Evolutionary conservation across 2,329 filamentous ascomycete genomes (phyloP), one percentile per base, ranked within the genome.

Genomic region (Raffaelea deltoideospora): DNA sequence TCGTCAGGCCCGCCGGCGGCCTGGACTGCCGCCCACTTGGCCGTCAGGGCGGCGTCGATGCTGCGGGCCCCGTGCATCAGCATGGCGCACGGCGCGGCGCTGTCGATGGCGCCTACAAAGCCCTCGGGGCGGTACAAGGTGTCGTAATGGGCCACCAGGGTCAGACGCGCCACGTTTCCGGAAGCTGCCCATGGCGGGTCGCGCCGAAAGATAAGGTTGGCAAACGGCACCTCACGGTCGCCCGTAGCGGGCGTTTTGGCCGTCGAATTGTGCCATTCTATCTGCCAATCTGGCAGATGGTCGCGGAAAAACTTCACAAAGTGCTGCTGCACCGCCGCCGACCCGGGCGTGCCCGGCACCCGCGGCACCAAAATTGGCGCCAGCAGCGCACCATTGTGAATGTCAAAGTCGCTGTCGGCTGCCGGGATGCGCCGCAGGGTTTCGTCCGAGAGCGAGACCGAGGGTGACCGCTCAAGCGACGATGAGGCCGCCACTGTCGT

Each of bases 61-160:
- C 75, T 82, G 45, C 78, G 68, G 43, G 87, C 83, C 11, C 79
- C 75, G 53, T 94, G 83, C 72, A 98, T 70, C 40, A 98, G 66
- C 68, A 96, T 86, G 0, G 90, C 90, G 56, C 88, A 96, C 10
- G 90, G 87, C 15, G 83, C 90, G 1, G 90, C 90, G 48, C 85
- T 94, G 53, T 98, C 90, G 13, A 76, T 92, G 1, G 88, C 90
- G 1, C 90, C 90, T 40, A 98, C 81, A 54, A 98, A 98, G 1
- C 86, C 88, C 42, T 76, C 61, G 0, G 87, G 88, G 20, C 64
- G 65, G 40, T 80, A 67, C 58, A 93, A 81, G 53, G 77, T 87
- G 50, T 98, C 90, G 54, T 94, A 96, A 54, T 98, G 90, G 29
- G 90, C 90, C 7, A 88, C 90, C 37, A 98, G 67, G 13, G 85